Evolutionary conservation across 208 protist genomes (phyloP), one percentile per base, ranked within the genome.

Genomic region (Histomonas meleagridis): DNA sequence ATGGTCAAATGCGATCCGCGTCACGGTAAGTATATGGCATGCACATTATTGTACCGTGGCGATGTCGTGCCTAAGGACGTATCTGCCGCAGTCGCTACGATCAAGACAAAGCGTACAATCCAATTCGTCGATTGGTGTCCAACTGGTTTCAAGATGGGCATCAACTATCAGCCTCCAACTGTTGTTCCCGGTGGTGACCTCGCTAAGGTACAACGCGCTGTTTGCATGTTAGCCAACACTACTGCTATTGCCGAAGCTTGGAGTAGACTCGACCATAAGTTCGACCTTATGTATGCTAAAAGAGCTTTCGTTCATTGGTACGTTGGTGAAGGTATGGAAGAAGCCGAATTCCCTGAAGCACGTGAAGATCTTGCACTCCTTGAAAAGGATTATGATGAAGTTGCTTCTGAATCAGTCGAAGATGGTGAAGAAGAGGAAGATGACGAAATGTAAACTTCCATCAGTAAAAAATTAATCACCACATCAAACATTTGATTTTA

Each of bases 241-340:
- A 97, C 96, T 16, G 97, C 97, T 92, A 97, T 97, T 93, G 96
- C 95, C 72, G 96, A 97, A 95, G 97, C 26, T 28, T 62, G 14
- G 14, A 62, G 57, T 62, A 94, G 97, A 92, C 96, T 97, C 92
- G 95, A 97, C 93, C 95, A 96, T 94, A 98, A 98, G 94, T 98
- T 98, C 93, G 97, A 98, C 92, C 94, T 98, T 48, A 97, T 98
- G 96, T 98, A 96, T 94, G 94, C 95, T 95, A 97, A 98, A 98
- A 94, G 97, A 91, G 97, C 97, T 91, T 98, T 98, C 93, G 97
- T 98, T 35, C 97, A 98, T 94, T 98, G 97, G 96, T 98, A 97
- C 94, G 97, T 98, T 93, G 97, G 97, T 92, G 97, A 98, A 95
- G 97, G 97, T 93, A 98, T 98, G 97, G 97, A 98, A 93, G 97